Conservation (phyloP, 306 rosid genomes). For the Lithocarpus polystachyus region DNA sequence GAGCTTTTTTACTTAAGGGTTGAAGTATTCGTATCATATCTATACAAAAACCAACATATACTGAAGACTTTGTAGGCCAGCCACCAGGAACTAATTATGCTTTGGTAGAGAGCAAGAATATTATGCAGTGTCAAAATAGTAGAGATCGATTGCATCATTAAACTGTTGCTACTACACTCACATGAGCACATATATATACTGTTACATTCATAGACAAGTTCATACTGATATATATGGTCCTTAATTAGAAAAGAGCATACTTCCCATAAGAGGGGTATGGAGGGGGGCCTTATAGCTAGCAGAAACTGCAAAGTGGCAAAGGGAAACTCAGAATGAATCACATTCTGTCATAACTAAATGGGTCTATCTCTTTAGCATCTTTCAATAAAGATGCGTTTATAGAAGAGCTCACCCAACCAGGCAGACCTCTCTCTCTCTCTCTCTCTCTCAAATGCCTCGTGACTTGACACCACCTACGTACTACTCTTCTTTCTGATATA, state of each 20-base stretch:
- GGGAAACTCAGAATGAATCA: conserved; percentile 28
- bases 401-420: conserved; percentile 36
- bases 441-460: conserved; percentile 24
- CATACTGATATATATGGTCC: neutral
- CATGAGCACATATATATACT: neutral
- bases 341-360: conserved; percentile 47
- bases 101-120: neutral
- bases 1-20: no score
- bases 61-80: neutral
- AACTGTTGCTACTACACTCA: no score
- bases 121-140: neutral
- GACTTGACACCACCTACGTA: conserved; percentile 60
- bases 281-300: conserved; percentile 31
- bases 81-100: neutral
- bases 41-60: no score
- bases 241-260: neutral
- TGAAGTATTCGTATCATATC: no score
- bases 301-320: conserved; percentile 42
- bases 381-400: conserved; percentile 55
- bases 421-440: conserved; percentile 2
- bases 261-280: neutral
- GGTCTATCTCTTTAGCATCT: conserved; percentile 53
- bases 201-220: conserved; percentile 2
- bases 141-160: no score
- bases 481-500: conserved; percentile 20